Conservation (phyloP, 331 rosid genomes). For the Acacia pycnantha region DNA sequence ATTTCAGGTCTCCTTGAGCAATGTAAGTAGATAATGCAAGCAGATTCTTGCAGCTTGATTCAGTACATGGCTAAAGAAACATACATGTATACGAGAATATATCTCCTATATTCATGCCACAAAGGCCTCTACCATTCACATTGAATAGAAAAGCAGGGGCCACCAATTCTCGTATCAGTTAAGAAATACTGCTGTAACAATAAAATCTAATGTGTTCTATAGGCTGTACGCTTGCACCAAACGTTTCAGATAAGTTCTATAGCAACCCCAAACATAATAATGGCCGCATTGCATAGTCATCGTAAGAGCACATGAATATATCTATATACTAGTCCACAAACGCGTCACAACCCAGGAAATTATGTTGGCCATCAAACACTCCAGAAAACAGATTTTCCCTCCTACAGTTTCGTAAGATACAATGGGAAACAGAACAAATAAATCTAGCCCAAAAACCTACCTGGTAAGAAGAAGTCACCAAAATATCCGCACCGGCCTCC, state of each 20-base stretch:
- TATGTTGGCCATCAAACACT: not conserved
- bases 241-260: not conserved
- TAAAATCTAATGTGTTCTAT: not conserved
- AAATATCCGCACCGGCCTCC: slow-evolving; percentile 82
- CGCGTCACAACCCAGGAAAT: not conserved
- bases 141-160: not conserved
- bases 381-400: not conserved
- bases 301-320: not conserved
- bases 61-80: not conserved
- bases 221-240: not conserved
- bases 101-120: not conserved
- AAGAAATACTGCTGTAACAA: not conserved
- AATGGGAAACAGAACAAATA: not conserved
- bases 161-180: not conserved
- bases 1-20: not conserved
- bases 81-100: not conserved
- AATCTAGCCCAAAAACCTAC: slow-evolving; percentile 30
- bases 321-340: not conserved
- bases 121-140: not conserved
- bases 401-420: not conserved
- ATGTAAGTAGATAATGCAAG: slow-evolving; percentile 4
- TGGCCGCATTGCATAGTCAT: not conserved
- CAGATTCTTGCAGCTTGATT: slow-evolving; percentile 7
- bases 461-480: slow-evolving; percentile 93
- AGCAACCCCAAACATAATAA: not conserved